Conservation (phyloP, 768 basidiomycete genomes). For the Russula griseocarnosa region DNA sequence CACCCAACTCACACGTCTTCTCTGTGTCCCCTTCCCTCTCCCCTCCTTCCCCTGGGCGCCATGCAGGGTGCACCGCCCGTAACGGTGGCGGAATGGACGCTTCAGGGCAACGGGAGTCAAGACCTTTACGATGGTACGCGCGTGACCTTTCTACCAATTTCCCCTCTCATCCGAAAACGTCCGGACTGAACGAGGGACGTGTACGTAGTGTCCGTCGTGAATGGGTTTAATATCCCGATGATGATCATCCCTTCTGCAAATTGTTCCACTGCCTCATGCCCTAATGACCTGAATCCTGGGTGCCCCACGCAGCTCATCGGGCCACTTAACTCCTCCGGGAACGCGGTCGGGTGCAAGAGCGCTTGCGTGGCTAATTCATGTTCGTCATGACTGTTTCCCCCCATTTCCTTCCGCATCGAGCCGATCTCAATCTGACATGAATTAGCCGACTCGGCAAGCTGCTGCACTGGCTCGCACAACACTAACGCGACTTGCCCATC, state of each 20-base stretch:
- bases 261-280: slow-evolving; percentile 31
- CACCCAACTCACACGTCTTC: background rate
- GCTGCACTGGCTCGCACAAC: slow-evolving; percentile 36
- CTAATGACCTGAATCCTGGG: slow-evolving; percentile 33
- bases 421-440: background rate
- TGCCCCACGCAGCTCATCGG: slow-evolving; percentile 51
- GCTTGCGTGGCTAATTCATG: slow-evolving; percentile 44
- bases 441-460: slow-evolving; percentile 39
- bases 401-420: background rate
- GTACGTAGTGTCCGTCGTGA: slow-evolving; percentile 56
- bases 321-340: slow-evolving; percentile 50
- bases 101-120: slow-evolving; percentile 39
- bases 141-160: background rate
- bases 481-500: slow-evolving; percentile 39
- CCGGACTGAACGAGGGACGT: background rate
- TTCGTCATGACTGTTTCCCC: background rate
- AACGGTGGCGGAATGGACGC: slow-evolving; percentile 65
- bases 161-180: background rate
- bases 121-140: slow-evolving; percentile 59
- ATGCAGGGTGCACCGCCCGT: slow-evolving; percentile 62
- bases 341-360: slow-evolving; percentile 57
- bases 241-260: slow-evolving; percentile 30
- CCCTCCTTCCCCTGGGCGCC: background rate
- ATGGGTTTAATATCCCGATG: slow-evolving; percentile 46
- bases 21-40: background rate